Conservation (phyloP, 208 protist genomes). For the Giardia muris region DNA sequence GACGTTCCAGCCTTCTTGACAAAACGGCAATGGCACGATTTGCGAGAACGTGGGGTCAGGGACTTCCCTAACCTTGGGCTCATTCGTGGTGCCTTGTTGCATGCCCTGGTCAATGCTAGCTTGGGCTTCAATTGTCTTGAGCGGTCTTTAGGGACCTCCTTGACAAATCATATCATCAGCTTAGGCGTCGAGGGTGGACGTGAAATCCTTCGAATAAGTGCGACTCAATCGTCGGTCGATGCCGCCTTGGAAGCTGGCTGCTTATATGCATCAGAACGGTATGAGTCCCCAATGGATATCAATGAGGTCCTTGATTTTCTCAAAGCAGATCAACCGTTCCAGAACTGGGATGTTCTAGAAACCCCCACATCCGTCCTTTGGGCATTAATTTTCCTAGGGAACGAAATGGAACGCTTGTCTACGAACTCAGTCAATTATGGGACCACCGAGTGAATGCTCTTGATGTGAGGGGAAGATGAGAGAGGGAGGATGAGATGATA, state of each 20-base stretch:
- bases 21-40: background rate
- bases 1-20: background rate
- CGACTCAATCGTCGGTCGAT: background rate
- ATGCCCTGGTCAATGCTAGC: background rate
- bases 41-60: background rate
- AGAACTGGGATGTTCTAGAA: conserved; percentile 6
- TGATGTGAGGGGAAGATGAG: too few relatives aligned
- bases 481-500: background rate
- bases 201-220: background rate
- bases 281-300: background rate
- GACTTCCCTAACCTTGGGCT: background rate
- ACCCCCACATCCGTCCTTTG: background rate
- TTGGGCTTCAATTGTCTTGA: background rate
- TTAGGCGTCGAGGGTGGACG: background rate
- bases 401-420: background rate
- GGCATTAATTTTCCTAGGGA: background rate
- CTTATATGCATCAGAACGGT: background rate
- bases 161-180: background rate
- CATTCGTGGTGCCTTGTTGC: background rate
- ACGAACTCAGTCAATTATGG: too few relatives aligned
- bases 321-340: background rate
- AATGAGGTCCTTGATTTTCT: background rate
- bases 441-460: too few relatives aligned
- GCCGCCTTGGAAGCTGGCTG: background rate
- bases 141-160: background rate